These are phyloP conservation scores for Bacidia gigantensis DNA, from an alignment of 495 filamentous ascomycete genomes.

Conservation along the genomic window DNA sequence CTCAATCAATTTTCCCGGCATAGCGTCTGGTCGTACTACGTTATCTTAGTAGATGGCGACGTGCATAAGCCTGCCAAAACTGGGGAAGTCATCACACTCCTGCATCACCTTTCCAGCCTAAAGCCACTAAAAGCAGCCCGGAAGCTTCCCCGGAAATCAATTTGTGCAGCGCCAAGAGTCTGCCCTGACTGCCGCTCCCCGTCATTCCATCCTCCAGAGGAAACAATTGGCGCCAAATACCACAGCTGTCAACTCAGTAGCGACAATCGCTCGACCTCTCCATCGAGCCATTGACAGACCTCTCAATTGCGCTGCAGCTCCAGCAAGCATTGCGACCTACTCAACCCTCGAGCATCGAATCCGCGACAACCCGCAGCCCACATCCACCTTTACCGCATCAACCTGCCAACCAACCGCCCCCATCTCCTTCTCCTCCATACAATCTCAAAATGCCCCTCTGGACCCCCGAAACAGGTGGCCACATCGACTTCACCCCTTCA, in stretches of 20 bases:
- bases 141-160: background rate
- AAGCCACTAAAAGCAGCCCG: background rate
- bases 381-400: background rate
- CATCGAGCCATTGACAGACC: no score
- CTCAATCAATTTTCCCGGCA: background rate
- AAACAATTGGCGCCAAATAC: no score
- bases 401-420: background rate
- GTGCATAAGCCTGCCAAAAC: background rate
- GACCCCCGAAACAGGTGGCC: conserved; percentile 4
- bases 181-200: background rate
- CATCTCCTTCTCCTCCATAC: background rate
- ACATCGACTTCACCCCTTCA: background rate
- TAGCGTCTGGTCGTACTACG: background rate
- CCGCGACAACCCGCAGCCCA: background rate
- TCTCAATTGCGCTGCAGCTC: no score
- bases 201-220: no score
- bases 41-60: background rate
- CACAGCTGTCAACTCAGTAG: no score
- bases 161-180: background rate
- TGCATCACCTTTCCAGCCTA: background rate
- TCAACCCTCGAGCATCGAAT: no score
- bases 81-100: background rate
- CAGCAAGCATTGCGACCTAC: no score
- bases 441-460: background rate
- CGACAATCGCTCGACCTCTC: no score